A percentile compares a stretch with the other conserved stretches of the same genome.
phyloP scores from a whole-genome alignment of 192 early-diverging fungal genomes.

The Powellomyces hirtus region DNA sequence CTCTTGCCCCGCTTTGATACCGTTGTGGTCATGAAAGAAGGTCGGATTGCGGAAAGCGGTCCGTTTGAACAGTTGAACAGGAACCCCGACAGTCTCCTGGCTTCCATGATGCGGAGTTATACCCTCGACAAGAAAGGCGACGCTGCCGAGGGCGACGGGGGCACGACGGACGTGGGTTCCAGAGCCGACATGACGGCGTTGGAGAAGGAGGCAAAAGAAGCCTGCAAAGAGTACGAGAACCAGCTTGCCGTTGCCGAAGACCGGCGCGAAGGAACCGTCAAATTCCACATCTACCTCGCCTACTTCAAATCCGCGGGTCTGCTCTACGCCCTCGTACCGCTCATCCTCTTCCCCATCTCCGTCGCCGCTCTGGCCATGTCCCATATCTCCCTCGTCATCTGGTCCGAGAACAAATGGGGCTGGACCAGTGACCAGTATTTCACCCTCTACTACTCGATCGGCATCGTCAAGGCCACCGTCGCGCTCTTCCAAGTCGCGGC shows the following conservation, averaged over 20 bases:
- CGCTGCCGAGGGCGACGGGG: neutral
- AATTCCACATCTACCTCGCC: conserved; percentile 26
- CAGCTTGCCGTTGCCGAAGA: conserved; percentile 10
- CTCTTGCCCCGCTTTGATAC: conserved; percentile 62
- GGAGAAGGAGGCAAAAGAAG: neutral
- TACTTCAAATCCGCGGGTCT: conserved; percentile 36
- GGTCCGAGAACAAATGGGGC: neutral
- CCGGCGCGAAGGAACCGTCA: conserved; percentile 38
- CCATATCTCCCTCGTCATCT: conserved; percentile 1
- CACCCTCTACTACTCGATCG: neutral
- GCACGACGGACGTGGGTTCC: neutral
- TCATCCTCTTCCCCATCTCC: neutral
- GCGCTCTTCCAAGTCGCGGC: neutral
- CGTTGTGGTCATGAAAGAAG: conserved; percentile 62
- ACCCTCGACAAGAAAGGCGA: neutral
- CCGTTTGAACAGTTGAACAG: neutral
- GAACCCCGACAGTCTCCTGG: neutral
- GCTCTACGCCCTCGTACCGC: neutral
- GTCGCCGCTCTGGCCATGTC: neutral
- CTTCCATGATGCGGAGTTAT: neutral
- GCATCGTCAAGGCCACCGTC: neutral
- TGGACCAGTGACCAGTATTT: conserved; percentile 6
- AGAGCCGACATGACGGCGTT: neutral
- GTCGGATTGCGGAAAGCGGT: conserved; percentile 58
- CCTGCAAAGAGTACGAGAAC: neutral